phyloP scores from a whole-genome alignment of 345 rosid species.

The Eucalyptus cloeziana region DNA sequence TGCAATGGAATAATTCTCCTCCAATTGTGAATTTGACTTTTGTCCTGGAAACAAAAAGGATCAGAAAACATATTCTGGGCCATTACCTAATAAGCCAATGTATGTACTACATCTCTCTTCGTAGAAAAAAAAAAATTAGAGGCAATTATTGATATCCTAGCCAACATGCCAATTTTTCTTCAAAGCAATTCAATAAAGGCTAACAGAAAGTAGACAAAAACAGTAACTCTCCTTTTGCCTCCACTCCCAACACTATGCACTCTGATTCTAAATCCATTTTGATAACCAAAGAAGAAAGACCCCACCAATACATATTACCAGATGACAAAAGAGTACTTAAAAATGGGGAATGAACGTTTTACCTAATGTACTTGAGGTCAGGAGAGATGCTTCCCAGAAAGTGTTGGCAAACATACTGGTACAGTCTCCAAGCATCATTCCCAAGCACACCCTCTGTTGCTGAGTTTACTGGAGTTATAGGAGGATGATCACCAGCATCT shows the following conservation, averaged over 20 bases:
- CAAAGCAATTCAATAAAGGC: background rate
- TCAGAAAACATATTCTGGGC: background rate
- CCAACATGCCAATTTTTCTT: background rate
- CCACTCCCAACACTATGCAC: background rate
- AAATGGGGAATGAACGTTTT: background rate
- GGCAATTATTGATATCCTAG: background rate
- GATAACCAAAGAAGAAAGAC: background rate
- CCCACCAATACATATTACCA: background rate
- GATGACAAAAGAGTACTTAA: background rate
- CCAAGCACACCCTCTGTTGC: constrained; percentile 69
- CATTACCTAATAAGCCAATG: background rate
- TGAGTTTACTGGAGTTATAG: constrained; percentile 79
- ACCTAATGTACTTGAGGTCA: constrained; percentile 86
- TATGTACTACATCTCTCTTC: background rate
- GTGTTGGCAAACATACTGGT: constrained; percentile 88
- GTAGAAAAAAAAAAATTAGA: background rate
- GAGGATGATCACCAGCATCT: constrained; percentile 99
- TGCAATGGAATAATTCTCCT: constrained; percentile 76
- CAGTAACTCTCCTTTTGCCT: background rate
- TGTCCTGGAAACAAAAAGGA: constrained; percentile 25
- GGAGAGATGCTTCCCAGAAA: constrained; percentile 88
- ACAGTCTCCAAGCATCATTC: constrained; percentile 86
- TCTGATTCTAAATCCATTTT: background rate
- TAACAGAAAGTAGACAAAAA: background rate
- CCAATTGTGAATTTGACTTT: constrained; percentile 70